These are phyloP conservation scores for Rhodamnia argentea DNA, from an alignment of 345 rosid species.

Conservation along the genomic window DNA sequence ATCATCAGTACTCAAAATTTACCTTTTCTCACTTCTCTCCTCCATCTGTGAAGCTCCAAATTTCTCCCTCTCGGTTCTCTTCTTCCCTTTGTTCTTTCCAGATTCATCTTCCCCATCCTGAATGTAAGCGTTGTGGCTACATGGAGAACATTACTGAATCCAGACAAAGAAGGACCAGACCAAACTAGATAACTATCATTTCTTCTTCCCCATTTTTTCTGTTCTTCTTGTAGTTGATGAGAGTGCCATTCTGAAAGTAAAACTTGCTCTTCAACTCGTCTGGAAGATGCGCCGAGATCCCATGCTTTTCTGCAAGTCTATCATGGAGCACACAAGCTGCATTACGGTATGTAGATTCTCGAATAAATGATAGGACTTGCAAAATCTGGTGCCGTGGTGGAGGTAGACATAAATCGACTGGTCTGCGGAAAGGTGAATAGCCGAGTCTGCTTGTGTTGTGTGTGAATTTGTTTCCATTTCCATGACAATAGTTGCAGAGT, in stretches of 20 bases:
- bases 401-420: constrained; percentile 83
- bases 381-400: constrained; percentile 66
- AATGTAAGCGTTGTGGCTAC: background rate
- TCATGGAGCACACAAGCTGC: constrained; percentile 81
- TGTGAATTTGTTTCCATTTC: background rate
- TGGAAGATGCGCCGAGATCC: no score
- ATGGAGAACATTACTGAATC: constrained; percentile 5
- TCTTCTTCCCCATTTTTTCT: constrained; percentile 29
- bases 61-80: constrained; percentile 36
- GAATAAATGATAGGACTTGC: constrained; percentile 94
- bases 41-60: constrained; percentile 16
- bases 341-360: constrained; percentile 75
- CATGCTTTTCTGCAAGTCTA: constrained; percentile 21
- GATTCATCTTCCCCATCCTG: constrained; percentile 43
- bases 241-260: constrained; percentile 47
- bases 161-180: background rate
- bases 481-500: background rate
- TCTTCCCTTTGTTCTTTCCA: constrained; percentile 43
- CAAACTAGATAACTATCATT: constrained; percentile 11
- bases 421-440: constrained; percentile 76
- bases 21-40: background rate
- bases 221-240: constrained; percentile 37
- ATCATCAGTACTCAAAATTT: background rate
- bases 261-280: constrained; percentile 6
- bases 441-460: background rate